These are phyloP conservation scores for Acmispon strigosus DNA, from an alignment of 306 rosid genomes.

Conservation along the genomic window DNA sequence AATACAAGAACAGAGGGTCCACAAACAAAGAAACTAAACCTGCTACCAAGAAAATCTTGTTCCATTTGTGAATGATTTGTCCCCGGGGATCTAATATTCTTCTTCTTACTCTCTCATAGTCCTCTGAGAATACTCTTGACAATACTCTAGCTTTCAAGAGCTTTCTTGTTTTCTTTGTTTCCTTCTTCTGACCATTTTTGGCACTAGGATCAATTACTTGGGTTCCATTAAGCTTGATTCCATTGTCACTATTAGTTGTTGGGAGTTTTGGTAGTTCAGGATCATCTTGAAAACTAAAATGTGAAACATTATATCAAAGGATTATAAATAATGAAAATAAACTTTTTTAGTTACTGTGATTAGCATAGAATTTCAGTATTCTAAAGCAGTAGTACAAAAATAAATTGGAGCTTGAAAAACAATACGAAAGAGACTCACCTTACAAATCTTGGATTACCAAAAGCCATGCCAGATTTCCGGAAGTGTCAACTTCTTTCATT, in stretches of 20 bases:
- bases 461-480: conserved; percentile 36
- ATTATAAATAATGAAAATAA: not conserved
- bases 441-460: conserved; percentile 40
- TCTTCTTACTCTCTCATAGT: conserved; percentile 27
- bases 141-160: conserved; percentile 23
- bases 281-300: conserved; percentile 36
- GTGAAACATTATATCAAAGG: not conserved
- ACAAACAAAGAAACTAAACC: conserved; percentile 36
- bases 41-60: conserved; percentile 37
- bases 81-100: conserved; percentile 39
- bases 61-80: conserved; percentile 28
- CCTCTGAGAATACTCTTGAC: conserved; percentile 41
- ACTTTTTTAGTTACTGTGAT: not conserved
- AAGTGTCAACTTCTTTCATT: conserved; percentile 14
- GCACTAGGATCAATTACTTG: conserved; percentile 12
- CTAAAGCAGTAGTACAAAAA: not conserved
- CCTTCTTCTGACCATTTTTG: conserved; percentile 9
- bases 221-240: conserved; percentile 8
- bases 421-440: conserved; percentile 28
- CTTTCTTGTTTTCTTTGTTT: conserved; percentile 10
- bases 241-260: not conserved
- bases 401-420: not conserved
- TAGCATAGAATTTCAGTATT: not conserved
- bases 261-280: conserved; percentile 11
- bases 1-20: conserved; percentile 38